Conservation (phyloP, 31 red algal genomes). For the Odonthalia washingtoniensis region DNA sequence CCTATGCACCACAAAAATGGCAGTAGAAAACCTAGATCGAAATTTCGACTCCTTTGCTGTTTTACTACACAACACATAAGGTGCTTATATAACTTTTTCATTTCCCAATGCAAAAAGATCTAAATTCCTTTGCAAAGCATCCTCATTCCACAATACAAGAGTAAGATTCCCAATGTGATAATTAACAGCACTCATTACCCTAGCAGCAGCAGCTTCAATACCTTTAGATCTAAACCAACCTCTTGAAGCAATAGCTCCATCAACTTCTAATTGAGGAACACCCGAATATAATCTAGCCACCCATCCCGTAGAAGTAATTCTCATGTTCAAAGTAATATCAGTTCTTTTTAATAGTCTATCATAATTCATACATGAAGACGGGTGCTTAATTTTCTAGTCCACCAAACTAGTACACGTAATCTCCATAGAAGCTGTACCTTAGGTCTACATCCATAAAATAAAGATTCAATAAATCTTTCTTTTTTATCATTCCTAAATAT, state of each 20-base stretch:
- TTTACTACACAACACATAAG: slow-evolving; percentile 66
- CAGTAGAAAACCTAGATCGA: slow-evolving; percentile 55
- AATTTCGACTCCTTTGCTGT: slow-evolving; percentile 65
- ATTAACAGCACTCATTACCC: too few relatives aligned
- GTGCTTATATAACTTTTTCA: slow-evolving; percentile 86
- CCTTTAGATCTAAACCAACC: neutral
- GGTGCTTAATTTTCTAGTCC: neutral
- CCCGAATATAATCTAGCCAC: neutral
- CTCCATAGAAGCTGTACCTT: neutral
- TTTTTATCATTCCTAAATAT: neutral
- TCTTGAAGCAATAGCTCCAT: neutral
- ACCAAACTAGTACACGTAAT: neutral
- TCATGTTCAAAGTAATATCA: neutral
- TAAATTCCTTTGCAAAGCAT: too few relatives aligned
- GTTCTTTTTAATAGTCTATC: neutral
- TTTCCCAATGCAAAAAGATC: too few relatives aligned
- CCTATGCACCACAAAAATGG: slow-evolving; percentile 77
- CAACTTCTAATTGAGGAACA: neutral
- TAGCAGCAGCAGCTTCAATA: neutral
- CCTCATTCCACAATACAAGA: too few relatives aligned
- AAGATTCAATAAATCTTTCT: too few relatives aligned
- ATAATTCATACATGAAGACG: neutral
- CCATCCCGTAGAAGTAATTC: neutral
- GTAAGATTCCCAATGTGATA: too few relatives aligned
- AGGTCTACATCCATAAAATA: neutral